phyloP scores from a whole-genome alignment of 805 yeast species.

The Myxozyma mucilagina region DNA sequence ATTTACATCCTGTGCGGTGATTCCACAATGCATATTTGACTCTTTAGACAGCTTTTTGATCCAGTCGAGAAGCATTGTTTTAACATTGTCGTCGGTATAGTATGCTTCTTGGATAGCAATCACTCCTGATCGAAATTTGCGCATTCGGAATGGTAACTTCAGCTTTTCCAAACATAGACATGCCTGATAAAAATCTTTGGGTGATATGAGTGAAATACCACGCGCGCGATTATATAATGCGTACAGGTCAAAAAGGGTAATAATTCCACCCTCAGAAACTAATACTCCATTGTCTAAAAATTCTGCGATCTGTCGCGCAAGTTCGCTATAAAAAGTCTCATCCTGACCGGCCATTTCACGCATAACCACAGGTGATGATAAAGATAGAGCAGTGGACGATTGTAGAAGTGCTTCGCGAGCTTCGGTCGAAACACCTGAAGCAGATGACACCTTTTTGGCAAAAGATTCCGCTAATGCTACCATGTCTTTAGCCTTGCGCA shows the following conservation, averaged over 20 bases:
- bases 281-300: constrained; percentile 54
- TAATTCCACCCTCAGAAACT: constrained; percentile 55
- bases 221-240: constrained; percentile 65
- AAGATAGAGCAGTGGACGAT: constrained; percentile 40
- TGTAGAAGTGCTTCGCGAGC: constrained; percentile 42
- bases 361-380: constrained; percentile 39
- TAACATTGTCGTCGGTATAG: constrained; percentile 42
- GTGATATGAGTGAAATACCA: constrained; percentile 66
- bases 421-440: constrained; percentile 42
- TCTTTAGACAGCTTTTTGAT: not conserved
- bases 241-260: constrained; percentile 63
- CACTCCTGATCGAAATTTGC: constrained; percentile 46
- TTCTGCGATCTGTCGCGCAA: constrained; percentile 78
- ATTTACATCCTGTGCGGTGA: constrained; percentile 35
- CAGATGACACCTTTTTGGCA: constrained; percentile 36
- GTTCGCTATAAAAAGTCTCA: constrained; percentile 49
- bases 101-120: constrained; percentile 45
- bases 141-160: constrained; percentile 55
- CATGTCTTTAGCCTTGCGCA: constrained; percentile 76
- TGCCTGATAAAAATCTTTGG: constrained; percentile 65
- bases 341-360: constrained; percentile 43
- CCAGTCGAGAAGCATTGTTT: constrained; percentile 13
- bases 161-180: constrained; percentile 57
- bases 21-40: constrained; percentile 32
- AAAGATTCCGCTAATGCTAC: constrained; percentile 49